These are phyloP conservation scores for Elsinoe arachidis DNA, from an alignment of 2,329 filamentous ascomycete genomes.

Conservation along the genomic window DNA sequence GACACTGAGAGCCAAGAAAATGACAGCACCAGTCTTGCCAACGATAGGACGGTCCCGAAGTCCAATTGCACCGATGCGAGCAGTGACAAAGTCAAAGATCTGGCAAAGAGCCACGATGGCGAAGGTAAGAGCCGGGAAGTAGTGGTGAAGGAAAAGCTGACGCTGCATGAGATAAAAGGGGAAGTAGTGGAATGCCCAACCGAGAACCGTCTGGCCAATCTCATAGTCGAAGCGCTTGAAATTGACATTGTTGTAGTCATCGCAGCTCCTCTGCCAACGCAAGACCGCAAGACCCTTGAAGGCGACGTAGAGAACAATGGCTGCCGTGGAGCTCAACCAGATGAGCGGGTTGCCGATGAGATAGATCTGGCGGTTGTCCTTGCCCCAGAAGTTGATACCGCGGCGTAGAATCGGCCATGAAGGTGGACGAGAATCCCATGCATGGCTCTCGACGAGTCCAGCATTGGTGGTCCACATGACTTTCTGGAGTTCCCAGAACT, in stretches of 20 bases:
- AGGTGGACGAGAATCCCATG: constrained; percentile 90
- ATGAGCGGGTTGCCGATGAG: constrained; percentile 89
- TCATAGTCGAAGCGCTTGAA: constrained; percentile 99
- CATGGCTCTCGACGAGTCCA: constrained; percentile 88
- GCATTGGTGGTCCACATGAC: constrained; percentile 99
- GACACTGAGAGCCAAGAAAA: constrained; percentile 66
- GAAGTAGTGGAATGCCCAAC: constrained; percentile 98
- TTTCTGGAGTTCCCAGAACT: constrained; percentile 93
- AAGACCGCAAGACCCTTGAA: constrained; percentile 86
- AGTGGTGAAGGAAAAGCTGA: constrained; percentile 96
- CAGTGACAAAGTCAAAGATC: constrained; percentile 74
- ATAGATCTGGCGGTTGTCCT: constrained; percentile 88
- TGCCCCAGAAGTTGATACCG: constrained; percentile 99
- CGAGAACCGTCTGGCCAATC: constrained; percentile 78
- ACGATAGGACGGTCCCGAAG: constrained; percentile 62
- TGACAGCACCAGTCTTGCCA: constrained; percentile 63
- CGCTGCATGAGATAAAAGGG: constrained; percentile 97
- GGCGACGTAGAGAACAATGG: constrained; percentile 64
- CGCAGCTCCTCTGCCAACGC: constrained; percentile 87
- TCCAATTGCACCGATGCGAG: constrained; percentile 60
- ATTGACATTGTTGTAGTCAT: constrained; percentile 69
- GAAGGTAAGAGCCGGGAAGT: constrained; percentile 95
- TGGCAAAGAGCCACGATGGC: constrained; percentile 84
- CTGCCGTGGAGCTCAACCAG: constrained; percentile 81
- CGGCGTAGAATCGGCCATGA: constrained; percentile 88